A percentile compares a stretch with the other conserved stretches of the same genome.
These are phyloP conservation scores for Phytophthora pistaciae DNA, from an alignment of 352 stramenopile species.

Conservation along the genomic window DNA sequence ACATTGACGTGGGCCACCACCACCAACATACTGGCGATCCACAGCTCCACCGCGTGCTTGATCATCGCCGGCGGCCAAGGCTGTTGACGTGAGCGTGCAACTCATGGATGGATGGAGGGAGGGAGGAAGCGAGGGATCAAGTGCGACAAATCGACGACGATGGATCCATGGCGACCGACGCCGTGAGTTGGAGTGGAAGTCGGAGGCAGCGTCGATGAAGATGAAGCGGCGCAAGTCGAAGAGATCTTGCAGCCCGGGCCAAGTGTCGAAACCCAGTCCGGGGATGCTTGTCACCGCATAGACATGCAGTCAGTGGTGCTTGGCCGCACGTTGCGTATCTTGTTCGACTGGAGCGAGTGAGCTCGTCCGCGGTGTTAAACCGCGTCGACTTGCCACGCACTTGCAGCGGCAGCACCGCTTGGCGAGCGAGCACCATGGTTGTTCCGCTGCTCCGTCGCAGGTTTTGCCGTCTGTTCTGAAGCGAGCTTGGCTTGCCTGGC, in stretches of 20 bases:
- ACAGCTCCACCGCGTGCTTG: slow-evolving; percentile 69
- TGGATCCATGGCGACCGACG: background rate
- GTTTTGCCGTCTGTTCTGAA: slow-evolving; percentile 14
- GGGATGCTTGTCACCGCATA: slow-evolving; percentile 24
- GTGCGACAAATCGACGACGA: background rate
- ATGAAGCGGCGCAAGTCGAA: background rate
- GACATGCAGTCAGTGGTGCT: slow-evolving; percentile 27
- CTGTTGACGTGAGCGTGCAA: slow-evolving; percentile 31
- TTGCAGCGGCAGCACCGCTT: slow-evolving; percentile 13
- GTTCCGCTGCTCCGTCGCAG: slow-evolving; percentile 12
- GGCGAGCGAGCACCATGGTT: slow-evolving; percentile 9
- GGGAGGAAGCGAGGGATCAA: slow-evolving; percentile 2
- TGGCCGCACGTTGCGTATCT: slow-evolving; percentile 17
- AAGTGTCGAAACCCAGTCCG: slow-evolving; percentile 11
- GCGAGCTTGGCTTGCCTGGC: too few species aligned
- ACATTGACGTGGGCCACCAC: slow-evolving; percentile 62
- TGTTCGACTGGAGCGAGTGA: slow-evolving; percentile 9
- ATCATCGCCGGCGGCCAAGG: slow-evolving; percentile 66
- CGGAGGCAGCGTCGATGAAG: background rate
- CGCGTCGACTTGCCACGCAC: slow-evolving; percentile 8
- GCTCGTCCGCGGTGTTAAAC: slow-evolving; percentile 24
- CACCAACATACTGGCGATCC: slow-evolving; percentile 70
- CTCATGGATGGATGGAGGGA: background rate
- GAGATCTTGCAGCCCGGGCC: background rate
- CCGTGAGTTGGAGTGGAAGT: background rate